phyloP scores from a whole-genome alignment of 306 rosid species.

The Cicer arietinum region DNA sequence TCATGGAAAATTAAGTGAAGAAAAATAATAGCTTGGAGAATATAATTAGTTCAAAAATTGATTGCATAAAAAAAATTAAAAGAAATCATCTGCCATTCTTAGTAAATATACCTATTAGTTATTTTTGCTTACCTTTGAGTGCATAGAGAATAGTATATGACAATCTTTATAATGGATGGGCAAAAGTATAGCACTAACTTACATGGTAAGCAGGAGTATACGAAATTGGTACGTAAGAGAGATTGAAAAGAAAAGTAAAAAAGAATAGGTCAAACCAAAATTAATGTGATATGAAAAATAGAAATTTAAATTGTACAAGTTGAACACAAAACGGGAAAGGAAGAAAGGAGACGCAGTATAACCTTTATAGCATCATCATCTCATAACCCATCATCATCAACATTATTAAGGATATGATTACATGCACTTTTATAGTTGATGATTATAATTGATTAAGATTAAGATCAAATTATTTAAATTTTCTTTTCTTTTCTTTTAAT shows the following conservation, averaged over 20 bases:
- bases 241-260: neutral
- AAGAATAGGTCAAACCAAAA: neutral
- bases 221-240: neutral
- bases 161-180: neutral
- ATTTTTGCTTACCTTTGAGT: no score
- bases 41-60: no score
- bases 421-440: no score
- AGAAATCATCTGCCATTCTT: no score
- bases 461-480: no score
- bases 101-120: no score
- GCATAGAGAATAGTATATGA: neutral
- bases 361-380: neutral
- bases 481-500: no score
- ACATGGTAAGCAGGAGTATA: neutral
- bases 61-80: no score
- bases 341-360: neutral
- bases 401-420: neutral
- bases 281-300: neutral
- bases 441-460: no score
- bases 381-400: neutral
- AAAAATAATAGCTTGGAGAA: no score
- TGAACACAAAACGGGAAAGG: neutral
- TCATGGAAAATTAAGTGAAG: no score
- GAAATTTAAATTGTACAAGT: constrained; percentile 2
- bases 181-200: neutral